A percentile compares a stretch with the other conserved stretches of the same genome.
phyloP scores from a whole-genome alignment of 2,329 filamentous ascomycete species.

The Colletotrichum sp. region DNA sequence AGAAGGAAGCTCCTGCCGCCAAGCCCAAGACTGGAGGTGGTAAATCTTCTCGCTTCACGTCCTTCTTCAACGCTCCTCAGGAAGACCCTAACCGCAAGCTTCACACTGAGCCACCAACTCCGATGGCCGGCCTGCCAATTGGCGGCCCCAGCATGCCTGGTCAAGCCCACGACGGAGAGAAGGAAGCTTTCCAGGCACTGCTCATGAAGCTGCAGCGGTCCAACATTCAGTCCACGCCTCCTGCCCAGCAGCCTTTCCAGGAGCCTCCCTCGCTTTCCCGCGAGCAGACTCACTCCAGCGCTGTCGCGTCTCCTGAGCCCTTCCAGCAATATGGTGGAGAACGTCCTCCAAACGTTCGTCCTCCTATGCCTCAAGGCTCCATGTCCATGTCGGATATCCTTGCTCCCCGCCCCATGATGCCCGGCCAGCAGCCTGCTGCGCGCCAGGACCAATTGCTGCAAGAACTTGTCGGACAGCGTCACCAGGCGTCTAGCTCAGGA shows the following conservation, averaged over 20 bases:
- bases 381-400: constrained; percentile 56
- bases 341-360: constrained; percentile 47
- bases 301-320: constrained; percentile 51
- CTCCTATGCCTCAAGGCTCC: constrained; percentile 44
- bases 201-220: constrained; percentile 79
- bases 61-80: constrained; percentile 70
- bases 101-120: constrained; percentile 54
- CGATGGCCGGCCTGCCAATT: constrained; percentile 37
- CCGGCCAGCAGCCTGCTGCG: constrained; percentile 50
- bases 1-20: constrained; percentile 49
- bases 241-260: constrained; percentile 47
- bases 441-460: constrained; percentile 66
- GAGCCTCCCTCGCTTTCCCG: constrained; percentile 37
- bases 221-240: constrained; percentile 49
- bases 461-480: constrained; percentile 64
- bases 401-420: constrained; percentile 51
- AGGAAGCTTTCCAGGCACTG: constrained; percentile 84
- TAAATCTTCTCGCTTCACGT: constrained; percentile 86
- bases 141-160: constrained; percentile 30
- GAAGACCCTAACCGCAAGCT: constrained; percentile 55
- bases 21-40: constrained; percentile 55
- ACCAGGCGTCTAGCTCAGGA: constrained; percentile 57
- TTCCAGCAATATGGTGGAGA: constrained; percentile 53
- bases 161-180: constrained; percentile 68
- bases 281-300: constrained; percentile 30